Percentiles rank a stretch among this genome's conserved stretches.
phyloP scores from a whole-genome alignment of 2,329 filamentous ascomycete genomes.

The Cladosporium sphaerospermum region DNA sequence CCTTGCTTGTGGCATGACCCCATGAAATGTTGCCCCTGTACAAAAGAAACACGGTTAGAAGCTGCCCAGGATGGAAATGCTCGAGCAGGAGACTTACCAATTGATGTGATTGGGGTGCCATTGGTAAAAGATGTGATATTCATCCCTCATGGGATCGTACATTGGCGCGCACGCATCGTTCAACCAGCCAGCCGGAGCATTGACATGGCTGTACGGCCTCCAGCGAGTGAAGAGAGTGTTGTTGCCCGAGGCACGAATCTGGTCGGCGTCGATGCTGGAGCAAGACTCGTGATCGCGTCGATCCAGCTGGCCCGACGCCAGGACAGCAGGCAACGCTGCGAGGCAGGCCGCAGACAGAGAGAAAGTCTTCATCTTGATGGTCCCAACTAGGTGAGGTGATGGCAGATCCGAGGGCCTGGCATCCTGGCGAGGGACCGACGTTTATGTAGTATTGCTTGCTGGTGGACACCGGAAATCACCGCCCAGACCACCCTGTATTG shows the following conservation, averaged over 20 bases:
- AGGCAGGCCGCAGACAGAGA: slow-evolving; percentile 10
- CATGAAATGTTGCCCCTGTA: slow-evolving; percentile 44
- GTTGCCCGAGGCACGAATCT: slow-evolving; percentile 34
- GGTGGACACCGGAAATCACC: not conserved
- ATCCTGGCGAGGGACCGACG: not conserved
- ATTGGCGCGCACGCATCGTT: slow-evolving; percentile 47
- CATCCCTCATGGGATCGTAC: slow-evolving; percentile 43
- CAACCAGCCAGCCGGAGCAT: slow-evolving; percentile 45
- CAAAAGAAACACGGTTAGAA: not conserved
- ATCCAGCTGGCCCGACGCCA: slow-evolving; percentile 3
- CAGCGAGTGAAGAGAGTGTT: slow-evolving; percentile 46
- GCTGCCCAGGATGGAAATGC: not conserved
- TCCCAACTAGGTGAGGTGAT: not conserved
- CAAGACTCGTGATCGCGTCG: slow-evolving; percentile 16
- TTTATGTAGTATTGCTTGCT: slow-evolving; percentile 1
- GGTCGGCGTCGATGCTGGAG: slow-evolving; percentile 25
- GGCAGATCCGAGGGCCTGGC: not conserved
- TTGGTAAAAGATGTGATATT: slow-evolving; percentile 51
- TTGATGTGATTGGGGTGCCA: slow-evolving; percentile 44
- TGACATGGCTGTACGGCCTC: slow-evolving; percentile 42
- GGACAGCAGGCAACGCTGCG: slow-evolving; percentile 10
- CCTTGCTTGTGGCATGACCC: slow-evolving; percentile 49
- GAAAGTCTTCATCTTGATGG: slow-evolving; percentile 10
- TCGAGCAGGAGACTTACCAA: slow-evolving; percentile 29
- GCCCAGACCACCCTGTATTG: slow-evolving; percentile 1